Evolutionary conservation across 371 early-diverging fungal genomes (phyloP).

Genomic region (Mortierella sp.): DNA sequence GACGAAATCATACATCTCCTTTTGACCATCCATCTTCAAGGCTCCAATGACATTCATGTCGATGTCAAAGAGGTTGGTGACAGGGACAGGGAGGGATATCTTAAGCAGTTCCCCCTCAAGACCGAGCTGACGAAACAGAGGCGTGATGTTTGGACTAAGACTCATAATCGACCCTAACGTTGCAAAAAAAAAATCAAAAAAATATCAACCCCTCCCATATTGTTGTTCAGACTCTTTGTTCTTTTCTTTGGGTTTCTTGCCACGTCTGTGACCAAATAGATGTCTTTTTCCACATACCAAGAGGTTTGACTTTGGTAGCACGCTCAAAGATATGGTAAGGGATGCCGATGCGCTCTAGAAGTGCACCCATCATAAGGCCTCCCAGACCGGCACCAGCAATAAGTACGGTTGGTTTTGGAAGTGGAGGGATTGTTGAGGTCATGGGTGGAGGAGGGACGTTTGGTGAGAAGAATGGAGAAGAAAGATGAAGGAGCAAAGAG

Average conservation of each 20-base stretch:
- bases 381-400: constrained; percentile 22
- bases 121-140: not conserved
- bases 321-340: constrained; percentile 30
- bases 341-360: constrained; percentile 23
- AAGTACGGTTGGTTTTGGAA: not conserved
- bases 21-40: not conserved
- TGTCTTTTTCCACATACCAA: constrained; percentile 3
- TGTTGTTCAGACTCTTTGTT: not conserved
- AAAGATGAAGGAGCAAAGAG: not conserved
- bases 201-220: not conserved
- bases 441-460: not conserved
- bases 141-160: not conserved
- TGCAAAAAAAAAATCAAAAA: not conserved
- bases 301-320: constrained; percentile 3
- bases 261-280: not conserved
- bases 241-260: not conserved
- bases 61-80: not conserved
- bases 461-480: not conserved
- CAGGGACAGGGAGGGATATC: not conserved
- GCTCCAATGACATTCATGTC: not conserved
- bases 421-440: not conserved
- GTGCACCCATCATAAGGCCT: constrained; percentile 17
- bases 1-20: not conserved
- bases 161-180: not conserved
- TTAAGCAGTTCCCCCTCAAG: not conserved